These are phyloP conservation scores for Mikania micrantha DNA, from an alignment of 129 eudicot species.

Conservation along the genomic window DNA sequence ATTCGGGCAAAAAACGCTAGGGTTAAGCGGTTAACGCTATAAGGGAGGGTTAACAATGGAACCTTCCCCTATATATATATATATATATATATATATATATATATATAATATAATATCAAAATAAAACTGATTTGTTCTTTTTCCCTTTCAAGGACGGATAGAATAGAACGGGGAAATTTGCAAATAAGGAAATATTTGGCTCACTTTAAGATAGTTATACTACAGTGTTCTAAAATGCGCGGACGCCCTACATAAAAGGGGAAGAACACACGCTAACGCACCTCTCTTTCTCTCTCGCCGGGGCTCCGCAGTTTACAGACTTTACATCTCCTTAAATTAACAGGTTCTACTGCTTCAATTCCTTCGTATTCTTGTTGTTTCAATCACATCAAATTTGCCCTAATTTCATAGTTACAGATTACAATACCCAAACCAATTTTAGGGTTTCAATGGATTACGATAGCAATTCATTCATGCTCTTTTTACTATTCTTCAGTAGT, in stretches of 20 bases:
- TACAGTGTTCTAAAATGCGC: constrained; percentile 27
- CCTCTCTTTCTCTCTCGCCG: constrained; percentile 6
- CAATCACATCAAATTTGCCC: constrained; percentile 19
- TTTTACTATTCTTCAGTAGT: neutral
- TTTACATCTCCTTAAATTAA: constrained; percentile 11
- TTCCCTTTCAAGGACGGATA: too few species aligned
- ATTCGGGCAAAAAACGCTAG: too few species aligned
- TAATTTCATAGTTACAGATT: constrained; percentile 4
- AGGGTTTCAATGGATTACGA: constrained; percentile 26
- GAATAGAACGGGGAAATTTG: neutral
- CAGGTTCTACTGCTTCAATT: constrained; percentile 30
- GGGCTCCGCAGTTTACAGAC: constrained; percentile 20
- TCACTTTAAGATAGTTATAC: constrained; percentile 9
- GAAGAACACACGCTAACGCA: neutral
- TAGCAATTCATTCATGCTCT: constrained; percentile 6
- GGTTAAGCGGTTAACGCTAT: too few species aligned
- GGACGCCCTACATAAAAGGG: constrained; percentile 7
- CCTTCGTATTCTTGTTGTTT: constrained; percentile 6
- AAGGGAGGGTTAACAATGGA: too few species aligned
- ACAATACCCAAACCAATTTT: constrained; percentile 11
- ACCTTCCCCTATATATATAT: too few species aligned
- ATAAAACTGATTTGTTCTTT: too few species aligned
- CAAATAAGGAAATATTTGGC: constrained; percentile 15
- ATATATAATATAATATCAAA: too few species aligned
- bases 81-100: too few species aligned